Evolutionary conservation across 2,329 filamentous ascomycete genomes (phyloP), one percentile per base, ranked within the genome.

Genomic region (Pleomassaria siparia): DNA sequence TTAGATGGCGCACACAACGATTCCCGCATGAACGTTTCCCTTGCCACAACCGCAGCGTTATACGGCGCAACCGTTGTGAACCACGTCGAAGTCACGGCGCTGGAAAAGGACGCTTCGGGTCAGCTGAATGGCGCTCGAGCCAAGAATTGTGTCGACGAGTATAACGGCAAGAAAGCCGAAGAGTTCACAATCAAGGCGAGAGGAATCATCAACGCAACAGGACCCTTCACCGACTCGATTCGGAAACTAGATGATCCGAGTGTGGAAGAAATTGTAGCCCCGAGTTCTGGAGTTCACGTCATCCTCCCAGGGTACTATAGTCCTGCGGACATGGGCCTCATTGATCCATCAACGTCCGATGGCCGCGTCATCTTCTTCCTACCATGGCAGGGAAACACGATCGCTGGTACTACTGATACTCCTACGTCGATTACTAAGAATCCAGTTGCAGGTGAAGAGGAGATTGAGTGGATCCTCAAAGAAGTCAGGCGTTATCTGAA

Each of bases 361-460:
- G 90, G 90, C 16, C 83, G 90, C 67, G 90, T 95, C 41, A 92
- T 95, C 64, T 95, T 95, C 82, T 95, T 95, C 79, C 79, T 95
- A 32, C 90, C 90, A 18, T 95, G 90, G 90, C 89, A 95, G 74
- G 89, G 89, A 40, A 94, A 94, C 74, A 95, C 89, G 12, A 94
- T 95, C 64, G 90, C 89, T 37, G 90, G 90, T 51, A 95, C 90
- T 4, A 95, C 89, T 7, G 90, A 95, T 66, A 85, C 87, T 30
- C 85, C 89, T 2, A 87, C 86, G 29, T 75, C 79, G 24, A 89
- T 95, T 56, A 82, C 81, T 4, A 77, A 80, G 32, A 87, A 92
- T 60, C 90, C 90, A 1, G 57, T 91, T 25, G 87, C 90, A 8
- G 85, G 86, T 24, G 89, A 95, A 71, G 81, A 90, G 58, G 89